These are phyloP conservation scores for Calonectria multiphialidica DNA, from an alignment of 2,329 filamentous ascomycete genomes.

Conservation along the genomic window DNA sequence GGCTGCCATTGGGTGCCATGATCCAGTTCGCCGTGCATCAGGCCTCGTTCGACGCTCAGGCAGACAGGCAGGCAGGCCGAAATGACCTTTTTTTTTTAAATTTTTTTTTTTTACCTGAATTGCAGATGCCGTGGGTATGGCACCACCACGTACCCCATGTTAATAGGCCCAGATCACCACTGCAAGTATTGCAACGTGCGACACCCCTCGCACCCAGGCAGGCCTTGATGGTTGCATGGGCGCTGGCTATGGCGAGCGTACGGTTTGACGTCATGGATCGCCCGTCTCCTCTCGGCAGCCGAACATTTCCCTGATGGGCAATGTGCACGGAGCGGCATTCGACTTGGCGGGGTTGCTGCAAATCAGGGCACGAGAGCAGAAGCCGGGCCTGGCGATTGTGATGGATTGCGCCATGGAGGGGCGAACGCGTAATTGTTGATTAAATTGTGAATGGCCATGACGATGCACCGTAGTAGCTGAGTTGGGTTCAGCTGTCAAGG, in stretches of 20 bases:
- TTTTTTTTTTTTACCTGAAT: no score
- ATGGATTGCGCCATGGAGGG: not conserved
- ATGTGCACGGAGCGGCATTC: conserved; percentile 22
- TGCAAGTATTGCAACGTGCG: not conserved
- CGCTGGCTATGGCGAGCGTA: not conserved
- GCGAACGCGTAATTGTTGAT: conserved; percentile 9
- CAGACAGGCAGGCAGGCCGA: no score
- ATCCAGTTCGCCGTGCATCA: conserved; percentile 7
- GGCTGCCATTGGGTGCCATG: not conserved
- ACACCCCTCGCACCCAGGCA: not conserved
- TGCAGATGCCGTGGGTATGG: not conserved
- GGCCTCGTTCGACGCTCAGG: not conserved
- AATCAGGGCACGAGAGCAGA: conserved; percentile 20
- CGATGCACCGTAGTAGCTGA: not conserved
- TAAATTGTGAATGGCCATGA: not conserved
- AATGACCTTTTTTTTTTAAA: no score
- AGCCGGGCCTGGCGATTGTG: not conserved
- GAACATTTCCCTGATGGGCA: conserved; percentile 12
- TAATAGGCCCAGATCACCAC: not conserved
- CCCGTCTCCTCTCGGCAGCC: conserved; percentile 32
- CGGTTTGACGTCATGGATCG: conserved; percentile 43
- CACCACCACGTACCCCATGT: not conserved
- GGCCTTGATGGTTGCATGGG: conserved; percentile 2
- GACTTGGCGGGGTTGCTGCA: not conserved
- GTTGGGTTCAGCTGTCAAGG: not conserved